phyloP scores from a whole-genome alignment of 257 asterid species.

The Capsicum pubescens region DNA sequence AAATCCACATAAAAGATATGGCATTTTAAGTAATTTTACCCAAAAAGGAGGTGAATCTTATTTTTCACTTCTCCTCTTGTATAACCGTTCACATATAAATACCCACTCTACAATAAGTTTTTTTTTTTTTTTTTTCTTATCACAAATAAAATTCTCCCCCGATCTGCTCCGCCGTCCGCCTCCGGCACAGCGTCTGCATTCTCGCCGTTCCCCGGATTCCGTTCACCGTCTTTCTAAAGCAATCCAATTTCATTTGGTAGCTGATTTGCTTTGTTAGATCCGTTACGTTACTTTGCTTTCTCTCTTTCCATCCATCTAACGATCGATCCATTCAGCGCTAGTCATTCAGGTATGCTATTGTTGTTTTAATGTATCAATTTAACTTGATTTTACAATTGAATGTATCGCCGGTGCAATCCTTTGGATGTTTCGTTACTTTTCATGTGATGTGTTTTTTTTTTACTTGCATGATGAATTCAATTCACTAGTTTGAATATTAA shows the following conservation, averaged over 20 bases:
- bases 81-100: background rate
- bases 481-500: background rate
- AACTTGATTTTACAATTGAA: background rate
- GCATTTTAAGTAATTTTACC: slow-evolving; percentile 37
- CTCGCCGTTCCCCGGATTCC: background rate
- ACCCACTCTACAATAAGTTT: background rate
- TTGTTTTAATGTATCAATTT: background rate
- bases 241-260: background rate
- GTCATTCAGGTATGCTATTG: slow-evolving; percentile 6
- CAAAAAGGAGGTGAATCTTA: slow-evolving; percentile 36
- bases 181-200: slow-evolving; percentile 35
- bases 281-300: slow-evolving; percentile 13
- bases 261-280: background rate
- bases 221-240: background rate
- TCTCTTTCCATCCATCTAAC: background rate
- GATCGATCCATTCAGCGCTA: background rate
- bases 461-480: slow-evolving; percentile 1
- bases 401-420: background rate
- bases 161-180: slow-evolving; percentile 55
- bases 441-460: background rate
- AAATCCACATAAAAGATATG: background rate
- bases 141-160: background rate
- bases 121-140: background rate
- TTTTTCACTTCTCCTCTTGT: background rate
- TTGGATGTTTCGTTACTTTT: background rate